Percentiles rank a stretch among this genome's conserved stretches.
These are phyloP conservation scores for Chlamydomonas sp. DNA, from an alignment of 139 green algal species.

Conservation along the genomic window DNA sequence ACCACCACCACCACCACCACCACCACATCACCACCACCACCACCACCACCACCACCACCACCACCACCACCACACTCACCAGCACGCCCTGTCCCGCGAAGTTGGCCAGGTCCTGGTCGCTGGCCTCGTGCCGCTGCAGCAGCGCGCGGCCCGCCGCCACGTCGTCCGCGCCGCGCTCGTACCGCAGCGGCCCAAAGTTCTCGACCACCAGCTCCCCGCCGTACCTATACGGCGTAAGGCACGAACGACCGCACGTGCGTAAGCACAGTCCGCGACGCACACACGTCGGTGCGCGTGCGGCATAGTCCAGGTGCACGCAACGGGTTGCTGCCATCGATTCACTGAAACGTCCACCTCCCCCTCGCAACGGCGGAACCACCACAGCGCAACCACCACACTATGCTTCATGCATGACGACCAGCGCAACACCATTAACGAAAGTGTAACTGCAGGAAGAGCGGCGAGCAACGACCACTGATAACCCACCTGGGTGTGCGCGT, in stretches of 20 bases:
- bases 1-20: no score
- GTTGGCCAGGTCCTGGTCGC: slow-evolving; percentile 76
- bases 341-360: background rate
- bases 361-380: background rate
- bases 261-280: background rate
- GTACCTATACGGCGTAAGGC: slow-evolving; percentile 5
- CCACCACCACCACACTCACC: slow-evolving; percentile 40
- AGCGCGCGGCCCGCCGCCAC: slow-evolving; percentile 60
- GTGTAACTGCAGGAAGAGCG: background rate
- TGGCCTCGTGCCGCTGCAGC: slow-evolving; percentile 81
- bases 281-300: no score
- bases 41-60: no score
- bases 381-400: background rate
- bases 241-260: background rate
- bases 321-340: background rate
- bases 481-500: background rate
- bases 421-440: background rate
- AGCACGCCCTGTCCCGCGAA: slow-evolving; percentile 60
- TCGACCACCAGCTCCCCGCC: slow-evolving; percentile 65
- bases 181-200: slow-evolving; percentile 72
- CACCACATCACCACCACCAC: no score
- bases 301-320: background rate
- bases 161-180: slow-evolving; percentile 44
- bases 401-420: background rate
- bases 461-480: background rate